Percentiles rank a stretch among this genome's conserved stretches.
phyloP scores from a whole-genome alignment of 805 yeast genomes.

The Candida jianshihensis region DNA sequence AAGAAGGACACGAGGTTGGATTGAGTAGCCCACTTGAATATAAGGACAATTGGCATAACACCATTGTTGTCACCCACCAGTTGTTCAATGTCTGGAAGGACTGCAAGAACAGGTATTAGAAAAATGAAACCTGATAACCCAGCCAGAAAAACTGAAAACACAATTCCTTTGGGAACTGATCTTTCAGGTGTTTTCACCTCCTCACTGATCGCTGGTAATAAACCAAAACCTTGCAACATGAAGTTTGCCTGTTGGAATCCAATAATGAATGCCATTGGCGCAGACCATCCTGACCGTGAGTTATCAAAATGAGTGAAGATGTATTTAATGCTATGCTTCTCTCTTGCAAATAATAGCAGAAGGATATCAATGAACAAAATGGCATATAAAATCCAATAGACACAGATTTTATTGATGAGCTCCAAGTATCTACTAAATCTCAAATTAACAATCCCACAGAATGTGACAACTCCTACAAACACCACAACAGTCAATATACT shows the following conservation, averaged over 20 bases:
- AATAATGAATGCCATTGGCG: conserved; percentile 60
- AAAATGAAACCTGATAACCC: conserved; percentile 66
- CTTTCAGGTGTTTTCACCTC: conserved; percentile 73
- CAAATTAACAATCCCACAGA: conserved; percentile 59
- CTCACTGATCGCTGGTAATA: conserved; percentile 75
- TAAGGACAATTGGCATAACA: conserved; percentile 72
- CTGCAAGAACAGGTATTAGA: conserved; percentile 62
- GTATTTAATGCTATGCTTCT: conserved; percentile 51
- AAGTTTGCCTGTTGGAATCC: conserved; percentile 76
- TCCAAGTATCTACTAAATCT: conserved; percentile 56
- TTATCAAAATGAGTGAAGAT: conserved; percentile 66
- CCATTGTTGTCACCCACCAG: conserved; percentile 56
- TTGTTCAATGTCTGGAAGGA: conserved; percentile 56
- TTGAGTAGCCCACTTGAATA: conserved; percentile 63
- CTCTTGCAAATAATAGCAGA: conserved; percentile 47
- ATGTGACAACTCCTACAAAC: conserved; percentile 46
- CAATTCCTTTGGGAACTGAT: conserved; percentile 68
- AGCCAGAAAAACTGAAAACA: conserved; percentile 57
- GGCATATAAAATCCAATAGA: conserved; percentile 70
- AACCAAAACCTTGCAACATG: conserved; percentile 78
- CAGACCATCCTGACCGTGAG: conserved; percentile 71
- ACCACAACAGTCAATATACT: conserved; percentile 47
- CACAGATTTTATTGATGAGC: conserved; percentile 56
- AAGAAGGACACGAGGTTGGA: conserved; percentile 64
- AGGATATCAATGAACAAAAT: conserved; percentile 61